Conservation (phyloP, 257 asterid genomes). For the Petunia secreta region DNA sequence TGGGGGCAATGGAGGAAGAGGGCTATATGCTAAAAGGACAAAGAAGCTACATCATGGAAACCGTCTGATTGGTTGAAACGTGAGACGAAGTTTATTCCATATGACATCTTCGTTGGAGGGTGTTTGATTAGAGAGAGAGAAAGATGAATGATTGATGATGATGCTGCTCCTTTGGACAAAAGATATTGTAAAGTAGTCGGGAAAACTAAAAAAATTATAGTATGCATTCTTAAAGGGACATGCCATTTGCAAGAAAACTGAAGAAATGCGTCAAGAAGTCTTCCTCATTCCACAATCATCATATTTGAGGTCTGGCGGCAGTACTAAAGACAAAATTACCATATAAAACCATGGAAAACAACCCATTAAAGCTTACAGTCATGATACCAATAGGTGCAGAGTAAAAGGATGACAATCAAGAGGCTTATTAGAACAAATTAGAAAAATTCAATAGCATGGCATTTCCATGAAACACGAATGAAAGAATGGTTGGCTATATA, state of each 20-base stretch:
- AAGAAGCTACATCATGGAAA: background rate
- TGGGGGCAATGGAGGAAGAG: too few species aligned
- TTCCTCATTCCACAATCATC: slow-evolving; percentile 12
- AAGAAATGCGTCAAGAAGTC: background rate
- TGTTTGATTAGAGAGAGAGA: background rate
- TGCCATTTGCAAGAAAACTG: background rate
- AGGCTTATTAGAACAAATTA: background rate
- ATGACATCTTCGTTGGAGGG: background rate
- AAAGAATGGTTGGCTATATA: slow-evolving; percentile 3
- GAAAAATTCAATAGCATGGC: background rate
- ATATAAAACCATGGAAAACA: background rate
- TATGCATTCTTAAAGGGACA: background rate
- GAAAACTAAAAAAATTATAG: background rate
- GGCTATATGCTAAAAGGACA: too few species aligned
- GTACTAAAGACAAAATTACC: background rate
- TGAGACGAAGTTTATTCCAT: background rate
- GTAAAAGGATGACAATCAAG: background rate
- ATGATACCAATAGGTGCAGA: background rate
- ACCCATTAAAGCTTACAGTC: too few species aligned
- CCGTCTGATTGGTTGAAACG: slow-evolving; percentile 12
- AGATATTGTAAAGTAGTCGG: slow-evolving; percentile 7
- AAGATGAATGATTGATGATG: slow-evolving; percentile 3
- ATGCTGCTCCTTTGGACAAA: background rate
- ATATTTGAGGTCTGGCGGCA: background rate
- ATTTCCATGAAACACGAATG: background rate